These are phyloP conservation scores for Mucor saturninus DNA, from an alignment of 371 early-diverging fungal species.

Conservation along the genomic window DNA sequence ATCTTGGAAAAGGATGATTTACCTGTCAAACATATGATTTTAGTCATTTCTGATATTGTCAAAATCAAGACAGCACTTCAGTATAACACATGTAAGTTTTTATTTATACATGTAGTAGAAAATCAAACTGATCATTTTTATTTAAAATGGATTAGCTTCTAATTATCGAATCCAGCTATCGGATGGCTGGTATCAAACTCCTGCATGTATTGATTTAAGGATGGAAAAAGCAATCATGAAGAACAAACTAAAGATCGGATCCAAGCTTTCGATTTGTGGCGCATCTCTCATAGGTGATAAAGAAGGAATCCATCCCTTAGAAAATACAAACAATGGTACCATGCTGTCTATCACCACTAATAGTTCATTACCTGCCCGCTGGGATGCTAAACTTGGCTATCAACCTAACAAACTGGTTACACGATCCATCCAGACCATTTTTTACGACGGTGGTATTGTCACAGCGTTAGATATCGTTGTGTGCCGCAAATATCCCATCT, in stretches of 20 bases:
- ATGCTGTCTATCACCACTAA: slow-evolving; percentile 61
- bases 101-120: background rate
- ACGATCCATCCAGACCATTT: slow-evolving; percentile 45
- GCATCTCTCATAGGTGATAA: slow-evolving; percentile 60
- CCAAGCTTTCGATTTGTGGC: slow-evolving; percentile 69
- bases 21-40: slow-evolving; percentile 65
- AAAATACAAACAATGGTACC: slow-evolving; percentile 12
- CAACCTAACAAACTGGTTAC: slow-evolving; percentile 44
- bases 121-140: too few species aligned
- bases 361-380: slow-evolving; percentile 62
- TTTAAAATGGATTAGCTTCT: slow-evolving; percentile 19
- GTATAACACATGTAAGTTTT: slow-evolving; percentile 25
- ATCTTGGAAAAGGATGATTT: slow-evolving; percentile 75
- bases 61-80: slow-evolving; percentile 4
- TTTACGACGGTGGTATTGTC: slow-evolving; percentile 72
- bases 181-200: slow-evolving; percentile 82
- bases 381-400: slow-evolving; percentile 77
- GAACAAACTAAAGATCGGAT: slow-evolving; percentile 62
- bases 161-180: slow-evolving; percentile 58
- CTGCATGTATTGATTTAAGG: slow-evolving; percentile 59
- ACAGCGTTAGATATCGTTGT: slow-evolving; percentile 73
- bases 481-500: slow-evolving; percentile 65
- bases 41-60: slow-evolving; percentile 66
- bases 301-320: slow-evolving; percentile 43
- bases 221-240: slow-evolving; percentile 52